A percentile compares a stretch with the other conserved stretches of the same genome.
Evolutionary conservation across 116 monocot genomes (phyloP).

Genomic region (Trichopus zeylanicus): DNA sequence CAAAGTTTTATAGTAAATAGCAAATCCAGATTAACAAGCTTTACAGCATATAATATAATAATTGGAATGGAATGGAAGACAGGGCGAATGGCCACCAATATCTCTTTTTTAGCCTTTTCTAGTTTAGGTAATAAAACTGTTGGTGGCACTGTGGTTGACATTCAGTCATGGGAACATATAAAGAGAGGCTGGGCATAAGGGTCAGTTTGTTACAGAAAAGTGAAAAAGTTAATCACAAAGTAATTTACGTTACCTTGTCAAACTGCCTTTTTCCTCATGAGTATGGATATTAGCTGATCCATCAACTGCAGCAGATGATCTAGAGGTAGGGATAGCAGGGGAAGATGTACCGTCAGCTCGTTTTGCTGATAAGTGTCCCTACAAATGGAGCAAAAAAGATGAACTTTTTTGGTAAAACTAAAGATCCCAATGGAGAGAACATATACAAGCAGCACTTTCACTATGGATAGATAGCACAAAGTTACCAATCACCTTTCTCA

Average conservation of each 20-base stretch:
- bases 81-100: too few species aligned
- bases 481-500: conserved; percentile 26
- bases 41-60: too few species aligned
- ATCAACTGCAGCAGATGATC: conserved; percentile 19
- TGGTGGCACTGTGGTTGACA: too few species aligned
- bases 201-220: not conserved
- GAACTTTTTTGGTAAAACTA: too few species aligned
- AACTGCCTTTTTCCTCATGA: conserved; percentile 29
- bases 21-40: too few species aligned
- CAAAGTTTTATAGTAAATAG: too few species aligned
- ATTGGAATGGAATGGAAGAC: too few species aligned
- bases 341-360: conserved; percentile 23
- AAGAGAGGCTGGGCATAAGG: too few species aligned
- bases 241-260: conserved; percentile 42
- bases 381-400: conserved; percentile 8
- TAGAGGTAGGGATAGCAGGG: conserved; percentile 16
- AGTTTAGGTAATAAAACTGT: too few species aligned
- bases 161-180: too few species aligned
- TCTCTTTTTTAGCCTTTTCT: too few species aligned
- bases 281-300: conserved; percentile 26
- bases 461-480: not conserved
- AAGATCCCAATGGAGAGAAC: too few species aligned
- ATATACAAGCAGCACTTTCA: not conserved
- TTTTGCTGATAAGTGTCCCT: conserved; percentile 20
- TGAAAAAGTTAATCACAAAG: not conserved